A percentile compares a stretch with the other conserved stretches of the same genome.
These are phyloP conservation scores for Leccinum arenicola DNA, from an alignment of 768 basidiomycete species.

Conservation along the genomic window DNA sequence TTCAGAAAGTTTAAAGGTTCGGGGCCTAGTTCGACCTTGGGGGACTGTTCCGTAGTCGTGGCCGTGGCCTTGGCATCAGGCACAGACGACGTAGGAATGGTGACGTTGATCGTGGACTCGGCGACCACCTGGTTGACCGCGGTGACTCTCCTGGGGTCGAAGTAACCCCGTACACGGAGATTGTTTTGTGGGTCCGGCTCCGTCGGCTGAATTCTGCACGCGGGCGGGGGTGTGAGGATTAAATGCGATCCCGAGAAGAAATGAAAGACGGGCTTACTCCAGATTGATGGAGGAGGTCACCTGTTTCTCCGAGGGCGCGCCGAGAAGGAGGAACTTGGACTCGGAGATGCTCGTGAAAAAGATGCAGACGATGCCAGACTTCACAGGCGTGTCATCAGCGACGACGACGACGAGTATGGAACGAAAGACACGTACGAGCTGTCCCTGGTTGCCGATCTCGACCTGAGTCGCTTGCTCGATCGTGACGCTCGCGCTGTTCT, in stretches of 20 bases:
- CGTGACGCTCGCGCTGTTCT: slow-evolving; percentile 17
- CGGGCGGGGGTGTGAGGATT: not conserved
- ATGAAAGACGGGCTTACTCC: slow-evolving; percentile 28
- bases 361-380: slow-evolving; percentile 34
- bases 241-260: not conserved
- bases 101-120: slow-evolving; percentile 24
- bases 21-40: slow-evolving; percentile 24
- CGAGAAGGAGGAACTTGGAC: slow-evolving; percentile 33
- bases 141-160: slow-evolving; percentile 34
- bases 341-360: slow-evolving; percentile 38
- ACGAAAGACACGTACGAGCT: slow-evolving; percentile 20
- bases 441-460: slow-evolving; percentile 22
- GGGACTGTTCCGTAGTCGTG: slow-evolving; percentile 1
- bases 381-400: not conserved
- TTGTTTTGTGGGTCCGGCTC: slow-evolving; percentile 21
- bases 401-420: not conserved
- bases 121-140: slow-evolving; percentile 34
- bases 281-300: slow-evolving; percentile 39
- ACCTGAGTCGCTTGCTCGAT: slow-evolving; percentile 30
- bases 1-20: slow-evolving; percentile 10
- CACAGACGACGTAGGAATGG: slow-evolving; percentile 22
- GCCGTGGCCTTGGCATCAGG: slow-evolving; percentile 4
- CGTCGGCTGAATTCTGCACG: slow-evolving; percentile 30
- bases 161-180: slow-evolving; percentile 25
- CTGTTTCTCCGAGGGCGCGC: slow-evolving; percentile 30